phyloP scores from a whole-genome alignment of 1,139 yeast species.

The Schwanniomyces etchellsii region DNA sequence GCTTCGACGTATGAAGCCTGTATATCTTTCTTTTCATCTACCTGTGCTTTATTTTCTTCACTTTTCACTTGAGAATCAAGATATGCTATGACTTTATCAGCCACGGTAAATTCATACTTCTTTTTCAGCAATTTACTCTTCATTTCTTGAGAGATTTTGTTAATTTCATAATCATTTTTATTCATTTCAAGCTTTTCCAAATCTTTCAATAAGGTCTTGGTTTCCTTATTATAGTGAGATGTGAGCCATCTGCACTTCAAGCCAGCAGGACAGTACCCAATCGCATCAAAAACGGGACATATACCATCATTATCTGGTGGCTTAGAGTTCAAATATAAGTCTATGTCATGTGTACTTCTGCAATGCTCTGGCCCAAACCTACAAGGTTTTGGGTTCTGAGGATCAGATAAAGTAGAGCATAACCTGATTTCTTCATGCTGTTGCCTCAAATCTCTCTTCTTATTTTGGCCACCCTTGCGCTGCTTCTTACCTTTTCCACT shows the following conservation, averaged over 20 bases:
- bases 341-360: slow-evolving; percentile 70
- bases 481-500: slow-evolving; percentile 29
- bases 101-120: slow-evolving; percentile 49
- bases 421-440: slow-evolving; percentile 58
- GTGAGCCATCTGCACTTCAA: slow-evolving; percentile 86
- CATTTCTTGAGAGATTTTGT: slow-evolving; percentile 48
- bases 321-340: slow-evolving; percentile 57
- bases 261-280: slow-evolving; percentile 92
- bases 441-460: slow-evolving; percentile 75
- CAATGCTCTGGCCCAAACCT: slow-evolving; percentile 68
- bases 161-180: slow-evolving; percentile 50
- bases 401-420: slow-evolving; percentile 59
- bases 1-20: slow-evolving; percentile 58
- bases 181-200: slow-evolving; percentile 31
- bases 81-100: slow-evolving; percentile 50
- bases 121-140: slow-evolving; percentile 61
- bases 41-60: slow-evolving; percentile 31
- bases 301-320: slow-evolving; percentile 64
- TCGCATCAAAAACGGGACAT: slow-evolving; percentile 79
- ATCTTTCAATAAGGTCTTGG: slow-evolving; percentile 41
- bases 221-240: slow-evolving; percentile 57
- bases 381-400: slow-evolving; percentile 47
- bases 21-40: slow-evolving; percentile 24
- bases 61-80: slow-evolving; percentile 45
- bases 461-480: slow-evolving; percentile 80